Conservation (phyloP, 306 rosid species). For the Leucaena leucocephala region DNA sequence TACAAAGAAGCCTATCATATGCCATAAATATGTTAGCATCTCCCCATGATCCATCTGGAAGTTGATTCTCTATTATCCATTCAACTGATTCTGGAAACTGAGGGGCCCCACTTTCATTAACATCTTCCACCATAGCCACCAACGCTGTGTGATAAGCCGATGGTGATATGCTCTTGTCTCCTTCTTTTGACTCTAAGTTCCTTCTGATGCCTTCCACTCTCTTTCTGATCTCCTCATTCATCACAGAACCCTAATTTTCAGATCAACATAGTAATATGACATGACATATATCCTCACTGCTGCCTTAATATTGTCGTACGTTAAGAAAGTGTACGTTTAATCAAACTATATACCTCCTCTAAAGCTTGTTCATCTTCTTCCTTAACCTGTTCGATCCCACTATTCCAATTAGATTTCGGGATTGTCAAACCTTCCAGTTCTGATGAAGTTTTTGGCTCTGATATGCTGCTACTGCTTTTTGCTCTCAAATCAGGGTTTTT, state of each 20-base stretch:
- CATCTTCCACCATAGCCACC: slow-evolving; percentile 57
- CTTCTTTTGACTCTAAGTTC: slow-evolving; percentile 51
- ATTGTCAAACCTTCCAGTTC: not conserved
- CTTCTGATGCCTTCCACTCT: slow-evolving; percentile 42
- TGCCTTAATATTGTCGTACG: not conserved
- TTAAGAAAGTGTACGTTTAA: not conserved
- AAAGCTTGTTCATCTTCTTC: not conserved
- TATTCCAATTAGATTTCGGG: not conserved
- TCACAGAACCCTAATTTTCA: not conserved
- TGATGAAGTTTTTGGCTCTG: not conserved
- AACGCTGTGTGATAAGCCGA: slow-evolving; percentile 72
- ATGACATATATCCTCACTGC: not conserved
- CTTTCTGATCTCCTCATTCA: slow-evolving; percentile 36
- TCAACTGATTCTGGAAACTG: slow-evolving; percentile 54
- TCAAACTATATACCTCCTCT: not conserved
- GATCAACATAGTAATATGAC: not conserved
- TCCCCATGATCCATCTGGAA: slow-evolving; percentile 71
- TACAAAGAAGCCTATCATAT: slow-evolving; percentile 60
- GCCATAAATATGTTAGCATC: slow-evolving; percentile 47
- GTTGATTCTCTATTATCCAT: slow-evolving; percentile 65
- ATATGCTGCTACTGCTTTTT: not conserved
- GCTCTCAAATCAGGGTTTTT: not conserved
- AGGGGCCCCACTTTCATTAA: slow-evolving; percentile 43
- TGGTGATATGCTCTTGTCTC: slow-evolving; percentile 51
- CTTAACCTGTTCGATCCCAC: not conserved